A percentile compares a stretch with the other conserved stretches of the same genome.
These are phyloP conservation scores for Cryphonectria radicalis DNA, from an alignment of 2,329 filamentous ascomycete genomes.

Conservation along the genomic window DNA sequence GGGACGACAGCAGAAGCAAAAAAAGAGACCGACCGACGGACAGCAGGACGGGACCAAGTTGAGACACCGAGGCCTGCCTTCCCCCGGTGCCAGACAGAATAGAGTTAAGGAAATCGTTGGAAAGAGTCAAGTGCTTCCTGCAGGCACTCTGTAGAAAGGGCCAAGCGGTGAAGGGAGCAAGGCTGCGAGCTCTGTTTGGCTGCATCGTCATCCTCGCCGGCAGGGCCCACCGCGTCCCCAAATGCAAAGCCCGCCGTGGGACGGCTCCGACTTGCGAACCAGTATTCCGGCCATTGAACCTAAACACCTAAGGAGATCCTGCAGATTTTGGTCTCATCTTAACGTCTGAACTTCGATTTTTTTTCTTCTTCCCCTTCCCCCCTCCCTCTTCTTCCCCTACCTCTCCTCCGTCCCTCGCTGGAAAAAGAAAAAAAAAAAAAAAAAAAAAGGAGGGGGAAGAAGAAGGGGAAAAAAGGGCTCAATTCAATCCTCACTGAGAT, in stretches of 20 bases:
- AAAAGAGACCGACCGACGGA: not conserved
- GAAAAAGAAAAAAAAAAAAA: no score
- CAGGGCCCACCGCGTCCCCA: conserved; percentile 7
- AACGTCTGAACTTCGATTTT: not conserved
- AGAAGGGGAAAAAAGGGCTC: not conserved
- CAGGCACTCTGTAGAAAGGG: conserved; percentile 33
- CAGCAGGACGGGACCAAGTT: not conserved
- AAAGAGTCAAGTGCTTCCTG: conserved; percentile 30
- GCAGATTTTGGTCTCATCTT: conserved; percentile 21
- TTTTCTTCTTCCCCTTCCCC: no score
- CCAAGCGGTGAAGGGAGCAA: conserved; percentile 41
- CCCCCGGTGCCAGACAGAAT: not conserved
- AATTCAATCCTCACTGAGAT: not conserved
- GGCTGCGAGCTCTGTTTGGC: conserved; percentile 43
- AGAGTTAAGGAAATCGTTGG: conserved; percentile 15
- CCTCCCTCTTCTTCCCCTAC: no score
- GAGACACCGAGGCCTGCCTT: conserved; percentile 4
- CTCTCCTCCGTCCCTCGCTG: no score
- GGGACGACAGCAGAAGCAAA: not conserved
- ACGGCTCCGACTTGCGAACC: conserved; percentile 33
- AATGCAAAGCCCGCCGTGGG: conserved; percentile 2
- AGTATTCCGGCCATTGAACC: conserved; percentile 22
- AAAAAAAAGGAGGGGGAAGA: no score
- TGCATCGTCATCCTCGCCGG: conserved; percentile 35
- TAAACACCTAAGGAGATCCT: not conserved